Evolutionary conservation across 108 stramenopile genomes (phyloP), one percentile per base, ranked within the genome.

Genomic region (Chaetoceros muelleri): DNA sequence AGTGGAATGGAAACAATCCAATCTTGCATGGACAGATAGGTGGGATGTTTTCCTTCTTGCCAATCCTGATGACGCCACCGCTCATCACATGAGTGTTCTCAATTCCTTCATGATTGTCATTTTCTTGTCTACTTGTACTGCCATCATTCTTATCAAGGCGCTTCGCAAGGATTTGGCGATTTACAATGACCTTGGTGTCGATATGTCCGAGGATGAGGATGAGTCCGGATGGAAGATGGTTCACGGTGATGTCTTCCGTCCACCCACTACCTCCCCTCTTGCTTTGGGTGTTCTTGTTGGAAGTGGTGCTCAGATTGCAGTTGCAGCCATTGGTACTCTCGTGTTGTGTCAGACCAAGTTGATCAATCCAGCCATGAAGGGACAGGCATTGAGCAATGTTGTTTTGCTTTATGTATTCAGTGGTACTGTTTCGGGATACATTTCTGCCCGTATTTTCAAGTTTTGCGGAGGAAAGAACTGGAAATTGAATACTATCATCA

Each of bases 191-290:
- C 80, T 78, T 19, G 65, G 75, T 23, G 40, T 84, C 21, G 85
- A 84, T 24, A 95, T 95, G 61, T 87, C 87, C 2, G 82, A 87
- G 48, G 97, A 98, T 62, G 82, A 87, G 48, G 97, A 98, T 62
- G 97, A 98, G 72, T 87, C 81, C 51, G 97, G 97, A 13, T 98
- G 97, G 97, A 98, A 98, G 72, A 69, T 96, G 63, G 90, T 98
- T n/a, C 97, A 96, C 58, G 95, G 93, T 19, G 97, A 98, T 69
- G 95, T 96, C 22, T 96, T 98, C 68, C 90, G 96, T 45, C 94
- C 95, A 48, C 96, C 96, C 20, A 44, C 72, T 17, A 72, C 72
- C 25, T 51, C 57, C 55, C 85, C 90, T 23, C 85, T 93, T 85
- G 46, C 93, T 28, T 82, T 96, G 18, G 69, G 84, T 44, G 76